Evolutionary conservation across 1,284 basidiomycete species (phyloP).

Genomic region (Apiotrichum porosum): DNA sequence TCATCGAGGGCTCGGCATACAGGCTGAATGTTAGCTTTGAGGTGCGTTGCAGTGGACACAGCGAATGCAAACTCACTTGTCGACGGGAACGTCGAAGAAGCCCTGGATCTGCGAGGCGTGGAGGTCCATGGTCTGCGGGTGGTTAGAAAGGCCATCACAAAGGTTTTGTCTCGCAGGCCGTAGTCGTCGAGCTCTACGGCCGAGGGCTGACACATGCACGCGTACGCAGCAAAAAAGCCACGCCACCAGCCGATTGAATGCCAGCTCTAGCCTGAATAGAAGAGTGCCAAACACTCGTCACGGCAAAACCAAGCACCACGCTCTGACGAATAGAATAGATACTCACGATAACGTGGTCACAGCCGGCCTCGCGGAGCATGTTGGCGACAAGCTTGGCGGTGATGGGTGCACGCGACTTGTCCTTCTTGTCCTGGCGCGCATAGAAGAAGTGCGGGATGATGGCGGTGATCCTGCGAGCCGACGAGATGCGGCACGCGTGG

Average conservation of each 20-base stretch:
- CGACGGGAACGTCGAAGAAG: slow-evolving; percentile 99
- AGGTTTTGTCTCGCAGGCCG: too few species aligned
- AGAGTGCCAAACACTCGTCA: too few species aligned
- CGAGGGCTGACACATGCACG: too few species aligned
- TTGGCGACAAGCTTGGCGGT: slow-evolving; percentile 98
- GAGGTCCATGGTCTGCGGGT: slow-evolving; percentile 98
- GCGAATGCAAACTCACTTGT: slow-evolving; percentile 85
- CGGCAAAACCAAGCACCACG: too few species aligned
- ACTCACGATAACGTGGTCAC: slow-evolving; percentile 96
- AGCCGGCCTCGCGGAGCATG: slow-evolving; percentile 96
- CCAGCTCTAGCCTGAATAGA: too few species aligned
- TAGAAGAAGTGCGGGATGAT: slow-evolving; percentile 94
- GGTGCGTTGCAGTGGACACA: too few species aligned
- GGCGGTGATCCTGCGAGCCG: slow-evolving; percentile 91
- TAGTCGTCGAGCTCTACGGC: too few species aligned
- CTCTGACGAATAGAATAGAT: too few species aligned
- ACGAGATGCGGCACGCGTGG: slow-evolving; percentile 97
- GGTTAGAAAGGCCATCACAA: too few species aligned
- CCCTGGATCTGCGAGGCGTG: slow-evolving; percentile 99
- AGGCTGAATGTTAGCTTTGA: too few species aligned
- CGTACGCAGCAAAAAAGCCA: too few species aligned
- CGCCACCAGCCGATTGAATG: too few species aligned
- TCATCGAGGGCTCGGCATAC: slow-evolving; percentile 94
- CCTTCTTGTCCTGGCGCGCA: slow-evolving; percentile 97
- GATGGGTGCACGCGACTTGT: slow-evolving; percentile 97